Percentiles rank a stretch among this genome's conserved stretches.
phyloP scores from a whole-genome alignment of 2,329 filamentous ascomycete genomes.

The Lecanicillium sp. region DNA sequence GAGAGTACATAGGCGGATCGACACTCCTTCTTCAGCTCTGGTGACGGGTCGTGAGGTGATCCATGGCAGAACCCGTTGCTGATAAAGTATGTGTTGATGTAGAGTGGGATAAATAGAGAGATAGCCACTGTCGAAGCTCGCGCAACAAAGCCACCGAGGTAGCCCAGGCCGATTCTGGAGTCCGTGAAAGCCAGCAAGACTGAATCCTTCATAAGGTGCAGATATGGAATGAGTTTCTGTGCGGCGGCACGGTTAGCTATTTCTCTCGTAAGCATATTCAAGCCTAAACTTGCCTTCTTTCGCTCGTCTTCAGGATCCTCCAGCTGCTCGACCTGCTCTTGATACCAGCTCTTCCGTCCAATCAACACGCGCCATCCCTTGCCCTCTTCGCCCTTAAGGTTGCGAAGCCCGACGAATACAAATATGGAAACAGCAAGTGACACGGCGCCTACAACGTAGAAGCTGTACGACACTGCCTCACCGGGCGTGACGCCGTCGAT shows the following conservation, averaged over 20 bases:
- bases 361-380: constrained; percentile 63
- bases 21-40: constrained; percentile 79
- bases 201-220: constrained; percentile 53
- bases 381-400: constrained; percentile 62
- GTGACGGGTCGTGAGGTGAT: constrained; percentile 53
- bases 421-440: constrained; percentile 64
- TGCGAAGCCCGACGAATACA: constrained; percentile 71
- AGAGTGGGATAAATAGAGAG: constrained; percentile 88
- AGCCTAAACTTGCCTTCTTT: constrained; percentile 18
- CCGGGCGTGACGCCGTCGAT: constrained; percentile 64
- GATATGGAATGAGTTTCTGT: constrained; percentile 46
- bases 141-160: constrained; percentile 90
- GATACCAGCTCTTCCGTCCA: constrained; percentile 25
- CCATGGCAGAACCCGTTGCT: constrained; percentile 69
- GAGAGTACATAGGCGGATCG: constrained; percentile 81
- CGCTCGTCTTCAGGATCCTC: constrained; percentile 12
- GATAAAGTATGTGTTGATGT: constrained; percentile 86
- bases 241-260: not conserved
- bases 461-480: constrained; percentile 72
- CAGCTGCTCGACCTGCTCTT: constrained; percentile 11
- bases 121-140: constrained; percentile 92
- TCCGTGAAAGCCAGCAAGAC: constrained; percentile 67
- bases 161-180: constrained; percentile 74
- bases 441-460: constrained; percentile 74
- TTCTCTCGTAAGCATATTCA: constrained; percentile 9